phyloP scores from a whole-genome alignment of 768 basidiomycete genomes.

The Pholiota conissans region DNA sequence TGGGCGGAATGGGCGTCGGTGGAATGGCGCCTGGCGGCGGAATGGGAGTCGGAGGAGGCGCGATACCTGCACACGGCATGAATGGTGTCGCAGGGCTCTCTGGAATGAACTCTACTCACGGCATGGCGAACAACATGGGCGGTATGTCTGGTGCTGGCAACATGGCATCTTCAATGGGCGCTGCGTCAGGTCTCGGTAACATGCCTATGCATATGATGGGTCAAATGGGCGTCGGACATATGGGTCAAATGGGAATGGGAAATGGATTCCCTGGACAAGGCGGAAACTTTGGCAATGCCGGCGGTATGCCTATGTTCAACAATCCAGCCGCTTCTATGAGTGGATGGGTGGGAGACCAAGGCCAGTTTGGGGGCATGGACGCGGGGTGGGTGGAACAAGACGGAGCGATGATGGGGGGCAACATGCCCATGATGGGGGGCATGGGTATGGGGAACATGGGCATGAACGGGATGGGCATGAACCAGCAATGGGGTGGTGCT shows the following conservation, averaged over 20 bases:
- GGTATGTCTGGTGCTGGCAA: slow-evolving; percentile 8
- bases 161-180: slow-evolving; percentile 1
- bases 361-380: slow-evolving; percentile 17
- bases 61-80: neutral
- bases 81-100: slow-evolving; percentile 9
- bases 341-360: slow-evolving; percentile 14
- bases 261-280: slow-evolving; percentile 9
- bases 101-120: neutral
- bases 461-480: slow-evolving; percentile 16
- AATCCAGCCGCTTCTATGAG: slow-evolving; percentile 15
- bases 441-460: slow-evolving; percentile 25
- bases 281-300: slow-evolving; percentile 21
- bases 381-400: slow-evolving; percentile 20
- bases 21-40: neutral
- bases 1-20: slow-evolving; percentile 34
- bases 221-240: slow-evolving; percentile 16
- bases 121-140: slow-evolving; percentile 41
- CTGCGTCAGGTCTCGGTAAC: slow-evolving; percentile 11
- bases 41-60: slow-evolving; percentile 5
- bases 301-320: slow-evolving; percentile 4
- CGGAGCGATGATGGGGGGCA: slow-evolving; percentile 21
- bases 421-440: slow-evolving; percentile 16
- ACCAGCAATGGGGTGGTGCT: slow-evolving; percentile 22
- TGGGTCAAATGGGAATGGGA: slow-evolving; percentile 40
- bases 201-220: slow-evolving; percentile 21